Base-by-base conservation (phyloP, 2,329 filamentous ascomycete species). In the Penicillium brevicompactum region DNA sequence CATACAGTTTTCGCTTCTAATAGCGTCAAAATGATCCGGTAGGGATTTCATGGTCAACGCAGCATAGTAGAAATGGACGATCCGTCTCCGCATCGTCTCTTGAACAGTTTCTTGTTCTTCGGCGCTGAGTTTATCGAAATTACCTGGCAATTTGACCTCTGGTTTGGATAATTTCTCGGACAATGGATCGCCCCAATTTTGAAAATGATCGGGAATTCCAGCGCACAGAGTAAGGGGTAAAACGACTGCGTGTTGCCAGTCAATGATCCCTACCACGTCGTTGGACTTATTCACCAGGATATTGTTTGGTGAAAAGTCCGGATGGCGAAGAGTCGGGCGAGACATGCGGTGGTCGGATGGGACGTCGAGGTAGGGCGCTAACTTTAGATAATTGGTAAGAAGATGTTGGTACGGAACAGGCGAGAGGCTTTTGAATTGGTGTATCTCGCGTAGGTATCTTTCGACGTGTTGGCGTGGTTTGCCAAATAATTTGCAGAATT, bases 121-220 rank as follows among this genome's bases (percentile, higher is more conserved):
- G 14, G 55, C 3, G 38, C 47, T 58, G 2, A 70, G 58, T 21
- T 53, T 4, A 27, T 67, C 40, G 47, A 70, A 67, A 56, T 60
- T 56, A 0, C 61, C 59, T 8, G 63, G 66, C 4, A 67, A 50
- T 18, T 67, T 60, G n/a, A 65, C 57, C 24, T 67, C 61, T 44
- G 59, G 59, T 66, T 61, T 59, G 2, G 49, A 10, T 7, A 70
- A 49, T 7, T 44, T 59, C 48, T 69, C 67, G 1, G 68, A 69
- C 5, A 65, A 4, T 10, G 53, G 59, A 50, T 74, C 69, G 11
- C 69, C 70, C 61, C 66, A 71, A 40, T 73, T 73, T 56, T 72
- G 69, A 54, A 72, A 71, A 58, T 70, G 59, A 27, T 68, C 58
- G 2, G 68, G 69, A 10, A 72, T 70, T 34, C 68, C 67, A 42